These are phyloP conservation scores for Trichoderma koningiopsis DNA, from an alignment of 2,329 filamentous ascomycete species.

Conservation along the genomic window DNA sequence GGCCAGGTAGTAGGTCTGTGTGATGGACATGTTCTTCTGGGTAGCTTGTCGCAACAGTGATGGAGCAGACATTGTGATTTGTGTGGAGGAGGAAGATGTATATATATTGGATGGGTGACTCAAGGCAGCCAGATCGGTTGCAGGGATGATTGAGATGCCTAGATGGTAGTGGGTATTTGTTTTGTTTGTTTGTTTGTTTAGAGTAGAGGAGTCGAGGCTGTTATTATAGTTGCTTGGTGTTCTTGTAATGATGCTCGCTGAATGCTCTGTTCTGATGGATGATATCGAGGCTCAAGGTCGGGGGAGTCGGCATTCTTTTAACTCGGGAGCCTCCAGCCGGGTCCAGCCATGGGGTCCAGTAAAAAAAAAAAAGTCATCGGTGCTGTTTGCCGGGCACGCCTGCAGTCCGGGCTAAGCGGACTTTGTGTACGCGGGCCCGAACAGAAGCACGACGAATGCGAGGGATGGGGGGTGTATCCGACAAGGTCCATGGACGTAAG, in stretches of 20 bases:
- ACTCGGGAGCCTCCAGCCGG: constrained; percentile 27
- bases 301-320: constrained; percentile 33
- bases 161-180: neutral
- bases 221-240: neutral
- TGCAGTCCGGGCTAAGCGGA: constrained; percentile 25
- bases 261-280: constrained; percentile 2
- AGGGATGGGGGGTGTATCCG: constrained; percentile 20
- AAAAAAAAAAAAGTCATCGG: constrained; percentile 8
- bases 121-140: constrained; percentile 32
- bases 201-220: neutral
- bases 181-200: neutral
- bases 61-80: constrained; percentile 38
- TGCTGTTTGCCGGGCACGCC: constrained; percentile 14
- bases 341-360: constrained; percentile 15
- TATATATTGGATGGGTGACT: constrained; percentile 30
- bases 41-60: constrained; percentile 41
- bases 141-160: constrained; percentile 33
- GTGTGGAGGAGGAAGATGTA: constrained; percentile 3
- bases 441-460: constrained; percentile 22
- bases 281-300: constrained; percentile 24
- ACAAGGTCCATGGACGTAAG: neutral
- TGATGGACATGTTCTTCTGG: constrained; percentile 93
- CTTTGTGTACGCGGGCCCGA: constrained; percentile 26
- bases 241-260: constrained; percentile 11
- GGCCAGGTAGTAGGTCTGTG: constrained; percentile 97